Evolutionary conservation across 495 filamentous ascomycete genomes (phyloP).

Genomic region (Choiromyces venosus): DNA sequence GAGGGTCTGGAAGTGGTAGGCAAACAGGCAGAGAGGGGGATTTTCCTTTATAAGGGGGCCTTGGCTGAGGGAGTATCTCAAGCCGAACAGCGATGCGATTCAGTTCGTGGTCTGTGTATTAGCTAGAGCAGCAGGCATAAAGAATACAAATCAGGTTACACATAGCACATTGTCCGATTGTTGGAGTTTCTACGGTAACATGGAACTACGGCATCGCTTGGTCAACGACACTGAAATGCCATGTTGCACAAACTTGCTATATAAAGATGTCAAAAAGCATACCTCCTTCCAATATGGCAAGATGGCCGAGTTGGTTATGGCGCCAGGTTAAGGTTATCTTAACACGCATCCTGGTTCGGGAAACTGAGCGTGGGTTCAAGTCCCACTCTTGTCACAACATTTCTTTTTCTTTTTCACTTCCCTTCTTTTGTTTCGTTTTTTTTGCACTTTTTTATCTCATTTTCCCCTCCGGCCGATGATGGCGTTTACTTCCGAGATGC

Average conservation of each 20-base stretch:
- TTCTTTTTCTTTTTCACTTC: neutral
- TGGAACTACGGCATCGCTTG: too few species aligned
- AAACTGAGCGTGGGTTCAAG: constrained; percentile 37
- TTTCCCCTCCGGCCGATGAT: neutral
- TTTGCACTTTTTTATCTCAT: neutral
- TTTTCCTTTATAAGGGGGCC: too few species aligned
- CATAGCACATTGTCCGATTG: too few species aligned
- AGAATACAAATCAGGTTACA: too few species aligned
- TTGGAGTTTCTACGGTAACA: too few species aligned
- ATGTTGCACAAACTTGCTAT: neutral
- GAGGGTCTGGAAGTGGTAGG: too few species aligned
- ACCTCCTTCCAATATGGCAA: neutral
- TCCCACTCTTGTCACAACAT: constrained; percentile 36
- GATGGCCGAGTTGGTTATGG: constrained; percentile 37
- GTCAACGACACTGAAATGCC: too few species aligned
- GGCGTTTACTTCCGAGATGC: neutral
- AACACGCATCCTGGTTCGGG: constrained; percentile 33
- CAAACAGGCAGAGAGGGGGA: too few species aligned
- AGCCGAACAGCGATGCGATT: too few species aligned
- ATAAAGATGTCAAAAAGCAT: neutral
- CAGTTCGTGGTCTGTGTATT: too few species aligned
- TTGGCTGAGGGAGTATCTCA: too few species aligned
- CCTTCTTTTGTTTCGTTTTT: neutral
- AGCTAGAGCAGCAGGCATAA: too few species aligned
- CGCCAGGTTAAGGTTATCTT: constrained; percentile 33